Base-by-base conservation (phyloP, 176 grass and related monocot genomes). In the Carex parvula region DNA sequence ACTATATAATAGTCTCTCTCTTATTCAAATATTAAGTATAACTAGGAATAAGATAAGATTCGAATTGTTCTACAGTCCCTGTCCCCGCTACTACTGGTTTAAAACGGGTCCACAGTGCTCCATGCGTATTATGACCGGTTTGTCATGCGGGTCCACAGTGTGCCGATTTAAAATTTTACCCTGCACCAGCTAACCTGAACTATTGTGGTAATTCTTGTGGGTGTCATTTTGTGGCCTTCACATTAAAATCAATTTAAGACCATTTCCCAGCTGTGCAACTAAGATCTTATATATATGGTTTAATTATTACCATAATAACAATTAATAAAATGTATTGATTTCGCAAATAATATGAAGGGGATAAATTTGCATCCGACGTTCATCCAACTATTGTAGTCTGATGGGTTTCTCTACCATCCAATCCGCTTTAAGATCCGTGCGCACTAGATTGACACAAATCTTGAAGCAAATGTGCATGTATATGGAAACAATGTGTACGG, bases 61-160 rank as follows among this genome's bases (percentile, higher is more conserved):
- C 44, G 52, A 75, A 75, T 75, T 75, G 21, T 75, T 14, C 4
- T 53, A 53, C 70, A 53, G 42, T 12, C 57, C 14, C 56, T 18
- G 70, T 75, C 37, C 37, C 70, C 44, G 24, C 20, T 75, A 7
- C 20, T 74, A 8, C 42, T 11, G 15, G n/a, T 75, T 46, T 21
- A 75, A 53, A 75, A 75, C 21, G 70, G 70, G 70, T 75, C 44
- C 44, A 75, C 44, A 26, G 11, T 9, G 44, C 44, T 15, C 46
- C 70, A 75, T 75, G 70, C 70, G 70, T 20, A 50, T 6, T 39
- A 39, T 75, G 42, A 53, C 70, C 70, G 3, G 44, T 75, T 75
- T 75, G 44, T 13, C 4, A 53, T 15, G 11, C 11, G 44, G 70
- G 16, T 75, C 70, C 70, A 53, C 44, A 29, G 18, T 74, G 10